Conservation (phyloP, 192 early-diverging fungal species). For the Coemansia sp. region DNA sequence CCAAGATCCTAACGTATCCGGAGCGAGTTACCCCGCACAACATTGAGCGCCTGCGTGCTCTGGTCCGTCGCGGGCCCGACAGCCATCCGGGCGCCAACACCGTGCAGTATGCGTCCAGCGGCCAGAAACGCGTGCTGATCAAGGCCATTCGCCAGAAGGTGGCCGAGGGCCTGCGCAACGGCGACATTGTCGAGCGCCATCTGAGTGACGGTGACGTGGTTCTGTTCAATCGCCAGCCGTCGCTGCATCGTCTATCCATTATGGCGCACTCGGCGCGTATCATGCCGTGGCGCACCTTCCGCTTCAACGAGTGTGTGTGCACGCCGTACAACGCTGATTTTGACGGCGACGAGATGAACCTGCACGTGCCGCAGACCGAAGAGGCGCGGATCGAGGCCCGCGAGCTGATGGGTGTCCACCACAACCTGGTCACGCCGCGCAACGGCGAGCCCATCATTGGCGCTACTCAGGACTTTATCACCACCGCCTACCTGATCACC, state of each 20-base stretch:
- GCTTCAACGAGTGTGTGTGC: slow-evolving; percentile 99
- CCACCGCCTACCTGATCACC: slow-evolving; percentile 88
- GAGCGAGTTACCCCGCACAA: slow-evolving; percentile 91
- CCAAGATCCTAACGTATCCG: slow-evolving; percentile 91
- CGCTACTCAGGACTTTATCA: slow-evolving; percentile 99
- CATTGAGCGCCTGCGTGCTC: slow-evolving; percentile 68
- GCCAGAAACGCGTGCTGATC: slow-evolving; percentile 65
- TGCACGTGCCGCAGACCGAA: slow-evolving; percentile 99
- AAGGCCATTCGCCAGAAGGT: slow-evolving; percentile 65
- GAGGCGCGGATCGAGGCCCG: slow-evolving; percentile 96
- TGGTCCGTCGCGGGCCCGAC: slow-evolving; percentile 82
- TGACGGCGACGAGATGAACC: slow-evolving; percentile 99
- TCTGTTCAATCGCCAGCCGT: slow-evolving; percentile 98
- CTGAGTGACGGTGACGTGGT: slow-evolving; percentile 90
- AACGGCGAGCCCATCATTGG: slow-evolving; percentile 98
- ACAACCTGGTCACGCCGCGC: slow-evolving; percentile 96
- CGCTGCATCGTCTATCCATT: slow-evolving; percentile 92
- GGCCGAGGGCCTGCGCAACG: slow-evolving; percentile 72
- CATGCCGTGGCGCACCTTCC: slow-evolving; percentile 95
- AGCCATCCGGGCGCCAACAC: slow-evolving; percentile 91
- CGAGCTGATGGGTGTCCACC: slow-evolving; percentile 93
- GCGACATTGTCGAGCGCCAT: slow-evolving; percentile 96
- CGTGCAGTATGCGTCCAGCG: slow-evolving; percentile 56
- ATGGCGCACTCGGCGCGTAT: slow-evolving; percentile 93
- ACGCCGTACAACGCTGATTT: slow-evolving; percentile 99